phyloP scores from a whole-genome alignment of 2,329 filamentous ascomycete species.

The Neonectria neomacrospora region DNA sequence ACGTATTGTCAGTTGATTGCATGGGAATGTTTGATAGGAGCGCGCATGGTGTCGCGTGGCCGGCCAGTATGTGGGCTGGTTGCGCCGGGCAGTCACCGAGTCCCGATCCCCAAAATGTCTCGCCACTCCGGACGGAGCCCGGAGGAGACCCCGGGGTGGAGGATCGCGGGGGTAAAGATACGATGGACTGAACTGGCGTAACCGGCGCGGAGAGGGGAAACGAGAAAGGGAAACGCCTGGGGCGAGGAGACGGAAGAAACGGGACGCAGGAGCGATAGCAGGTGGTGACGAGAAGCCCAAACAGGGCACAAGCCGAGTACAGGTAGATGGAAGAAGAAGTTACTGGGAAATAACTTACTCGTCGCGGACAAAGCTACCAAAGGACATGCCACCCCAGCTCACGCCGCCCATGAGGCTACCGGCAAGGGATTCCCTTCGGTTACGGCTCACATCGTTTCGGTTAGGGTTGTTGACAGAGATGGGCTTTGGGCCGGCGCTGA shows the following conservation, averaged over 20 bases:
- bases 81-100: constrained; percentile 32
- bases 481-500: constrained; percentile 72
- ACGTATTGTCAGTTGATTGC: constrained; percentile 37
- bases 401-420: constrained; percentile 81
- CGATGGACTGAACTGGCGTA: neutral
- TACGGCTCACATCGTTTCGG: constrained; percentile 67
- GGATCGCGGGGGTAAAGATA: constrained; percentile 8
- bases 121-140: constrained; percentile 33
- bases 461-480: constrained; percentile 75
- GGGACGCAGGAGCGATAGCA: neutral
- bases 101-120: constrained; percentile 38
- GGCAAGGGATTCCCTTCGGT: constrained; percentile 70
- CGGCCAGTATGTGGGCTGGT: constrained; percentile 19
- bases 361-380: constrained; percentile 96
- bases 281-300: constrained; percentile 9
- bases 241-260: neutral
- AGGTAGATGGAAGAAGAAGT: constrained; percentile 24
- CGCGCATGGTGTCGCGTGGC: constrained; percentile 29
- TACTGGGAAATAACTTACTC: constrained; percentile 75
- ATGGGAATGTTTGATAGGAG: constrained; percentile 10
- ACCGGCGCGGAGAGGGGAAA: neutral
- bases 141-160: constrained; percentile 13
- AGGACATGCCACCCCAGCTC: constrained; percentile 97
- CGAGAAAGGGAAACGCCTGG: neutral
- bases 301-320: constrained; percentile 10